phyloP scores from a whole-genome alignment of 352 stramenopile genomes.

The Thalassiosira mediterranea region DNA sequence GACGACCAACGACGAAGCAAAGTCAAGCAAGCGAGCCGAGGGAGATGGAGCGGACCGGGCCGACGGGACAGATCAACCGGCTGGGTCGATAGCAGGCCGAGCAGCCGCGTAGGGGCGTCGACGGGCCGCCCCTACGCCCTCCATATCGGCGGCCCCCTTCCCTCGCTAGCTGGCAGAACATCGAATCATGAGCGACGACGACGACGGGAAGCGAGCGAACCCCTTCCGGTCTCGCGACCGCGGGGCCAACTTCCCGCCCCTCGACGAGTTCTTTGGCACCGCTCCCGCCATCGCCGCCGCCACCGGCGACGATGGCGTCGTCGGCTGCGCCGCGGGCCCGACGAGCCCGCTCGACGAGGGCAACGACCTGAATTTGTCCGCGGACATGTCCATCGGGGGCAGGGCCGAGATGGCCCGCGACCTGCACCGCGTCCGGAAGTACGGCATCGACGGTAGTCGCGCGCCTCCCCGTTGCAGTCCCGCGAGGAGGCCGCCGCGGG shows the following conservation, averaged over 20 bases:
- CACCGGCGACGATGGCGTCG: not conserved
- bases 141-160: too few species aligned
- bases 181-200: too few species aligned
- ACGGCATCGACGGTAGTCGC: constrained; percentile 31
- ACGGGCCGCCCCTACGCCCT: too few species aligned
- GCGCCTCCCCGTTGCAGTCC: not conserved
- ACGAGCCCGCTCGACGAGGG: not conserved
- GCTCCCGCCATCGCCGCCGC: not conserved
- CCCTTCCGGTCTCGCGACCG: too few species aligned
- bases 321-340: not conserved
- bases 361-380: constrained; percentile 35
- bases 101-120: too few species aligned
- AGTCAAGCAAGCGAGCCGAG: too few species aligned
- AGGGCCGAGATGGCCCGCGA: constrained; percentile 39
- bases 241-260: not conserved
- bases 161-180: too few species aligned
- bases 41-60: too few species aligned
- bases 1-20: too few species aligned
- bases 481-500: not conserved
- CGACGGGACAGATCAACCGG: too few species aligned
- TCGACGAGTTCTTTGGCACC: not conserved
- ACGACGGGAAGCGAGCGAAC: too few species aligned
- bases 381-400: constrained; percentile 53
- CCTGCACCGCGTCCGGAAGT: constrained; percentile 36
- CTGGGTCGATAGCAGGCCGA: too few species aligned